Conservation (phyloP, 2,329 filamentous ascomycete genomes). For the Microascus cirrosus region DNA sequence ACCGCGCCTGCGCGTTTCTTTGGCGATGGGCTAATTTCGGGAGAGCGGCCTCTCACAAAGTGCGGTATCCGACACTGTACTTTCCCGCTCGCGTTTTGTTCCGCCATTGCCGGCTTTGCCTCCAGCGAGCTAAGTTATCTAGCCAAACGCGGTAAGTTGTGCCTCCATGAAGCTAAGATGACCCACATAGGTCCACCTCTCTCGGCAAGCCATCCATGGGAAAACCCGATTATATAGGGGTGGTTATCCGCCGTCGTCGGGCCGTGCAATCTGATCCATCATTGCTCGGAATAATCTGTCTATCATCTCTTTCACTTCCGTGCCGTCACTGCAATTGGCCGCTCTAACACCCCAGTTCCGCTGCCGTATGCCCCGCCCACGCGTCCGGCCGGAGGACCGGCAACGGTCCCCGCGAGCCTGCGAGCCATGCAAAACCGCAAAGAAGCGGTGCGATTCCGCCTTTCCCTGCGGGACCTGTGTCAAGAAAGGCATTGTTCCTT, state of each 20-base stretch:
- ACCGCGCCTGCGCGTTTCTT: too few species aligned
- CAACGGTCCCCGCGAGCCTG: constrained; percentile 28
- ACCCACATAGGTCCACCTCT: neutral
- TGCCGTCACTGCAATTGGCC: neutral
- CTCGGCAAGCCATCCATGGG: neutral
- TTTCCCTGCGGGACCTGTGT: constrained; percentile 7
- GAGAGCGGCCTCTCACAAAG: neutral
- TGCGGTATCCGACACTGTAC: neutral
- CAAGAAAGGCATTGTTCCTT: constrained; percentile 5
- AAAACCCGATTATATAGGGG: neutral
- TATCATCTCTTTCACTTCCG: neutral
- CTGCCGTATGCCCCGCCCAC: constrained; percentile 35
- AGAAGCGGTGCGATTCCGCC: constrained; percentile 9
- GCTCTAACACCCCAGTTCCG: neutral
- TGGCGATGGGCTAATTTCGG: too few species aligned
- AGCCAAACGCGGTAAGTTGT: neutral
- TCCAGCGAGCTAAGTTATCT: neutral
- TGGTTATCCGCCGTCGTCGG: neutral
- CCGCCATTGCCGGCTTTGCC: neutral
- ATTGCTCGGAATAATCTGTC: neutral
- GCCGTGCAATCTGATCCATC: neutral
- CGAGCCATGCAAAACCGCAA: constrained; percentile 9
- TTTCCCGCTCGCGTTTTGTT: neutral
- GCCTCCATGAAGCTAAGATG: neutral
- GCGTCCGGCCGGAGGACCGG: constrained; percentile 34